These are phyloP conservation scores for Gymnopus androsaceus DNA, from an alignment of 1,284 basidiomycete species.

Conservation along the genomic window DNA sequence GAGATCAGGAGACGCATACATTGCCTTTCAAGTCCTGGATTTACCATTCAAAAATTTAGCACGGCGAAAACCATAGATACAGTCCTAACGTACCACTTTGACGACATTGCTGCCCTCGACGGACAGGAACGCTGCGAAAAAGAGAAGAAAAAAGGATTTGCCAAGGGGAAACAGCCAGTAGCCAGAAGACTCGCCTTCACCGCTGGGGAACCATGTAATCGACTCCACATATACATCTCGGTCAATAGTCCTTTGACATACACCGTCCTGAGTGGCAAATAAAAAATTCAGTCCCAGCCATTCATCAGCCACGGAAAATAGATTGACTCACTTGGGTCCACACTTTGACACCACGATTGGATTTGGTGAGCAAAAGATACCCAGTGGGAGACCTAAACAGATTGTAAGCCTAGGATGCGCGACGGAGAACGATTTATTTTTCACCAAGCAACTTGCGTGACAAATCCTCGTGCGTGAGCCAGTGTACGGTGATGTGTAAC, in stretches of 20 bases:
- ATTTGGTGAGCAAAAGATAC: constrained; percentile 62
- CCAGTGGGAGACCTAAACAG: constrained; percentile 66
- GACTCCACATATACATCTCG: constrained; percentile 63
- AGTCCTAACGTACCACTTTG: constrained; percentile 36
- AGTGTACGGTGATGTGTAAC: constrained; percentile 59
- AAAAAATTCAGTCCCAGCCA: constrained; percentile 10
- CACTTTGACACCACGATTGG: constrained; percentile 70
- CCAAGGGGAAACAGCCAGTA: neutral
- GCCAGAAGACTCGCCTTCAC: constrained; percentile 48
- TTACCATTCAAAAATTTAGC: neutral
- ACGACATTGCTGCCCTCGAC: constrained; percentile 45
- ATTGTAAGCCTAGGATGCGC: constrained; percentile 2
- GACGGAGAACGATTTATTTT: constrained; percentile 12
- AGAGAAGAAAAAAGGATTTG: neutral
- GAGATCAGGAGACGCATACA: constrained; percentile 30
- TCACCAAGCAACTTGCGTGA: constrained; percentile 79
- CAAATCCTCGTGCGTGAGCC: constrained; percentile 73
- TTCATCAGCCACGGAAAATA: neutral
- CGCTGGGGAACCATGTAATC: constrained; percentile 71
- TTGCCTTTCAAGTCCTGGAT: constrained; percentile 56
- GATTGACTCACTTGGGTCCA: constrained; percentile 64
- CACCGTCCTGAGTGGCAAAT: constrained; percentile 57
- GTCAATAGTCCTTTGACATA: constrained; percentile 71
- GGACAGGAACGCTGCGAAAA: constrained; percentile 56
- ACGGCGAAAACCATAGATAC: neutral